Evolutionary conservation across 768 basidiomycete genomes (phyloP).

Genomic region (Sporobolomyces roseus): DNA sequence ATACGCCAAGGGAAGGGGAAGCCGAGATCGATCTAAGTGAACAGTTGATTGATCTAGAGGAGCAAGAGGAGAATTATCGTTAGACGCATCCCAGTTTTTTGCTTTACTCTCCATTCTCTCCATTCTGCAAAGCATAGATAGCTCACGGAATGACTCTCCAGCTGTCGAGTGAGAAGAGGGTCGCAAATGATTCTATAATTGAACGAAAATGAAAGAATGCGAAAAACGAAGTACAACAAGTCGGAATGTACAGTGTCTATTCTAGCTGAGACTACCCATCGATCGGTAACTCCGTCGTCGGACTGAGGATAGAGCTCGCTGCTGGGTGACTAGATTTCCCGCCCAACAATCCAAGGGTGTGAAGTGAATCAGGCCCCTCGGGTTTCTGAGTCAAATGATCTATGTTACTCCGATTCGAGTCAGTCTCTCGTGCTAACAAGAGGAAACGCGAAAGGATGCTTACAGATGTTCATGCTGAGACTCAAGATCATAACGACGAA

Average conservation of each 20-base stretch:
- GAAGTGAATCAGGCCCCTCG: background rate
- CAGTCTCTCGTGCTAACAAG: background rate
- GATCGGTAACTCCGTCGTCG: background rate
- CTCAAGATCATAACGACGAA: slow-evolving; percentile 38
- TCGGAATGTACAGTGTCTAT: background rate
- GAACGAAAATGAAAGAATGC: too few species aligned
- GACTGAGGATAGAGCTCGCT: background rate
- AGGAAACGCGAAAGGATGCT: background rate
- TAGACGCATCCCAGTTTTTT: too few species aligned
- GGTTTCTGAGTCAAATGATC: slow-evolving; percentile 1
- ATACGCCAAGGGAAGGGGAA: background rate
- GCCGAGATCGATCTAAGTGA: slow-evolving; percentile 17
- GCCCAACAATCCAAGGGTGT: slow-evolving; percentile 1
- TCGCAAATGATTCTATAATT: too few species aligned
- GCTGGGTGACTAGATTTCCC: slow-evolving; percentile 10
- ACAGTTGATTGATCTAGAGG: background rate
- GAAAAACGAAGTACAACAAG: too few species aligned
- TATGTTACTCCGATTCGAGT: background rate
- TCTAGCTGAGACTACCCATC: background rate
- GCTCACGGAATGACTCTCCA: too few species aligned
- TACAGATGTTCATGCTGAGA: slow-evolving; percentile 33
- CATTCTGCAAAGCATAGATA: too few species aligned
- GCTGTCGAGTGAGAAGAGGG: too few species aligned
- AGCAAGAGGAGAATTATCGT: background rate
- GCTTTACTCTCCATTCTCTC: too few species aligned